Evolutionary conservation across 331 rosid genomes (phyloP), one percentile per base, ranked within the genome.

Genomic region (Dryas integrifolia): DNA sequence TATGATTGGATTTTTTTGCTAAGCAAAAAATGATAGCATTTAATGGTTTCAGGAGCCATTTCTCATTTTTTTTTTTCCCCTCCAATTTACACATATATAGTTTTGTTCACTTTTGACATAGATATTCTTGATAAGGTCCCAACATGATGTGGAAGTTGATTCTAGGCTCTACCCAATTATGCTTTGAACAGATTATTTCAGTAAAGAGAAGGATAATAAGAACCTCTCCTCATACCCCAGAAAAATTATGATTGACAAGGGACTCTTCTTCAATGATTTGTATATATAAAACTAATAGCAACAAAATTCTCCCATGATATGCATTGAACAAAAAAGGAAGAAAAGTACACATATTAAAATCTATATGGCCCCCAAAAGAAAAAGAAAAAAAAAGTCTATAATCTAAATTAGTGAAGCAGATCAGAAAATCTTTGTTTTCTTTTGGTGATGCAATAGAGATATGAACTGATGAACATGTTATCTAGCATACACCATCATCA

Each of bases 361-460:
- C 41, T 18, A 16, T 30, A 40, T 9, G 2, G 18, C 9, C 18
- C 41, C 11, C 52, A 41, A 69, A 57, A 24, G 64, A 57, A 44
- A 11, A 46, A 21, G 30, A 69, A 69, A 70, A 69, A 47, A 38
- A n/a, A 10, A 4, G 58, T 51, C 16, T 21, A 70, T 18, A 59
- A 55, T 55, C 74, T 55, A 70, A 26, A 11, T 55, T n/a, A 68
- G 16, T 16, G 50, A n/a, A 40, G 41, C 51, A 69, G 51, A 41
- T 40, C 18, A 53, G 73, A 40, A 59, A 11, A 56, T 21, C 24
- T 47, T 72, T 47, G 3, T 5, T n/a, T 40, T 51, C 43, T 7
- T 49, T 46, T 38, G 46, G 40, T 9, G 26, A 14, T 49, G 13
- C 58, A 8, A 15, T 15, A 5, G 14, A 26, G 67, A 48, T 41